These are phyloP conservation scores for Lachancea meyersii DNA, from an alignment of 805 yeast genomes.

Conservation along the genomic window DNA sequence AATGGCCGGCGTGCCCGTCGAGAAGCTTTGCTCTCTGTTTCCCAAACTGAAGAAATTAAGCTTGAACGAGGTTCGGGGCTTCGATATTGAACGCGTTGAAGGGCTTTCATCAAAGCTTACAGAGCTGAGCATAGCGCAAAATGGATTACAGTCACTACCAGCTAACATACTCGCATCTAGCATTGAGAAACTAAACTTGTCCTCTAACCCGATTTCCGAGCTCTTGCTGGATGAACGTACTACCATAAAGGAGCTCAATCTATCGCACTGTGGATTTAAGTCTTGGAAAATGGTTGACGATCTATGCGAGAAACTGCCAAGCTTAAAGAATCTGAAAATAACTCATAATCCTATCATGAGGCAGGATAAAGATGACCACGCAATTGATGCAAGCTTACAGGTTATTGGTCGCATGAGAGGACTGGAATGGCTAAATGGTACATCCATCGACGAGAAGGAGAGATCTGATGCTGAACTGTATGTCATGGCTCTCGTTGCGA, in stretches of 20 bases:
- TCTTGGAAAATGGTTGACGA: conserved; percentile 1
- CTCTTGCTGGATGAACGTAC: not conserved
- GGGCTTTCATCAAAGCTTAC: conserved; percentile 11
- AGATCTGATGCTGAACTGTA: conserved; percentile 63
- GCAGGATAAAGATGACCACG: conserved; percentile 13
- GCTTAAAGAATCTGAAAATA: conserved; percentile 42
- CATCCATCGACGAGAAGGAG: conserved; percentile 40
- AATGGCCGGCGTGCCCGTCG: conserved; percentile 7
- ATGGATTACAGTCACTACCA: conserved; percentile 9
- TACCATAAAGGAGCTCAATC: not conserved
- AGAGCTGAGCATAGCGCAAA: conserved; percentile 22
- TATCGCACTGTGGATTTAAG: not conserved
- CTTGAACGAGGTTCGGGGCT: conserved; percentile 22
- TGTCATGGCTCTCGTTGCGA: conserved; percentile 46
- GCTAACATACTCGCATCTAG: not conserved
- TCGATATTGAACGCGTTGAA: conserved; percentile 7
- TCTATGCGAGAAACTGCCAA: conserved; percentile 32
- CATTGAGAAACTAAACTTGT: not conserved
- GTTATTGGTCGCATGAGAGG: conserved; percentile 43
- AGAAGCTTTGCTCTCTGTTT: conserved; percentile 24
- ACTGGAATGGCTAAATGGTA: conserved; percentile 52
- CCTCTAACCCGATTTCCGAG: not conserved
- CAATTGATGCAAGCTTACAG: conserved; percentile 23
- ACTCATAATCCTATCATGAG: conserved; percentile 47
- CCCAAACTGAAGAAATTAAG: conserved; percentile 33